Percentiles rank a stretch among this genome's conserved stretches.
Conservation (phyloP, 1,284 basidiomycete genomes). For the Wolfiporia cocos region DNA sequence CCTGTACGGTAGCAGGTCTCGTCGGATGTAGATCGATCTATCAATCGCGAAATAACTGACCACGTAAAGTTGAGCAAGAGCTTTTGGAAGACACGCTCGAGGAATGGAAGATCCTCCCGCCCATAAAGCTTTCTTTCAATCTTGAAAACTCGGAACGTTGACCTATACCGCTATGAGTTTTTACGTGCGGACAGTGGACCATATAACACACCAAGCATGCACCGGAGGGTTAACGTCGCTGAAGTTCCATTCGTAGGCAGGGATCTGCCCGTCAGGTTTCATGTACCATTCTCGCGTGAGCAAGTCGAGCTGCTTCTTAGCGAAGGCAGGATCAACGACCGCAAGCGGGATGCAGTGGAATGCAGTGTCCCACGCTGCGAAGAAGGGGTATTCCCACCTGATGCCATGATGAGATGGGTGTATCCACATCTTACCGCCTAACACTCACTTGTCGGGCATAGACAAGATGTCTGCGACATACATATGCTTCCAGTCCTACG, state of each 20-base stretch:
- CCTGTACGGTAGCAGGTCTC: conserved; percentile 35
- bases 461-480: conserved; percentile 94
- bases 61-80: conserved; percentile 96
- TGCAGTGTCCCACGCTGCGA: conserved; percentile 92
- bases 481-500: conserved; percentile 89
- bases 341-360: conserved; percentile 98
- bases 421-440: background rate
- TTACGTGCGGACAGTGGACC: too few species aligned
- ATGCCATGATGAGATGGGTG: background rate
- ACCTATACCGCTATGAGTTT: too few species aligned
- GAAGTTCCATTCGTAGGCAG: conserved; percentile 99
- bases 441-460: conserved; percentile 90
- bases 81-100: conserved; percentile 98
- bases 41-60: conserved; percentile 30
- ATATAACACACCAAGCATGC: conserved; percentile 74
- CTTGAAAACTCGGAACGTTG: conserved; percentile 96
- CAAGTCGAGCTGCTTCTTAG: conserved; percentile 95
- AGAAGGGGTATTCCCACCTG: conserved; percentile 97
- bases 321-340: conserved; percentile 90
- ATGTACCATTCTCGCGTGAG: conserved; percentile 98
- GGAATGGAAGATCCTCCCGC: conserved; percentile 84
- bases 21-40: background rate
- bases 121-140: conserved; percentile 95
- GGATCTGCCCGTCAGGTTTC: conserved; percentile 97
- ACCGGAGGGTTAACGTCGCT: conserved; percentile 96